phyloP scores from a whole-genome alignment of 2,329 filamentous ascomycete genomes.

The Drechslerella coelobrocha region DNA sequence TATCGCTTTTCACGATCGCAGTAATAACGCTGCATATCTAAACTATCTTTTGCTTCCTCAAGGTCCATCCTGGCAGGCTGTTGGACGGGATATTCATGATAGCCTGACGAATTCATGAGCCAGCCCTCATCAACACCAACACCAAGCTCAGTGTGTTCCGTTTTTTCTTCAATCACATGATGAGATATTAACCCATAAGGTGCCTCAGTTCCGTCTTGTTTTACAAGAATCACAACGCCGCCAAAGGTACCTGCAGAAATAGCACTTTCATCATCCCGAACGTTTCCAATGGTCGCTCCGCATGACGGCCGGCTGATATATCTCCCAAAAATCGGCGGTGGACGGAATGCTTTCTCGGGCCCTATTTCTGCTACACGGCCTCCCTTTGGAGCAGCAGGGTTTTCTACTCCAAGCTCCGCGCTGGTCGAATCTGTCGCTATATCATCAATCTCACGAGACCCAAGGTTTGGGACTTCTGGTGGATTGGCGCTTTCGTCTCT shows the following conservation, averaged over 20 bases:
- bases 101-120: slow-evolving; percentile 40
- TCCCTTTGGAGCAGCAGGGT: background rate
- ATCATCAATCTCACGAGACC: background rate
- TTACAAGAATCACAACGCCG: slow-evolving; percentile 42
- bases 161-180: slow-evolving; percentile 49
- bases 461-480: background rate
- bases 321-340: slow-evolving; percentile 44
- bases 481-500: background rate
- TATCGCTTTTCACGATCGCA: slow-evolving; percentile 49
- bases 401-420: background rate
- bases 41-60: slow-evolving; percentile 46
- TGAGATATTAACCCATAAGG: slow-evolving; percentile 48
- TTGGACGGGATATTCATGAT: slow-evolving; percentile 35
- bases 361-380: background rate
- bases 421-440: background rate
- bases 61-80: slow-evolving; percentile 47
- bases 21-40: slow-evolving; percentile 49
- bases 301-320: slow-evolving; percentile 43
- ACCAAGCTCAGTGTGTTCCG: slow-evolving; percentile 41
- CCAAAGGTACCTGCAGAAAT: slow-evolving; percentile 50
- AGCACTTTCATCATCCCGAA: slow-evolving; percentile 35
- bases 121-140: slow-evolving; percentile 49
- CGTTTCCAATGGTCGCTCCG: slow-evolving; percentile 41
- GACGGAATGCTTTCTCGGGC: slow-evolving; percentile 40
- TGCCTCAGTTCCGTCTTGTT: slow-evolving; percentile 45